These are phyloP conservation scores for Phytomonas francai DNA, from an alignment of 208 protist species.

Conservation along the genomic window DNA sequence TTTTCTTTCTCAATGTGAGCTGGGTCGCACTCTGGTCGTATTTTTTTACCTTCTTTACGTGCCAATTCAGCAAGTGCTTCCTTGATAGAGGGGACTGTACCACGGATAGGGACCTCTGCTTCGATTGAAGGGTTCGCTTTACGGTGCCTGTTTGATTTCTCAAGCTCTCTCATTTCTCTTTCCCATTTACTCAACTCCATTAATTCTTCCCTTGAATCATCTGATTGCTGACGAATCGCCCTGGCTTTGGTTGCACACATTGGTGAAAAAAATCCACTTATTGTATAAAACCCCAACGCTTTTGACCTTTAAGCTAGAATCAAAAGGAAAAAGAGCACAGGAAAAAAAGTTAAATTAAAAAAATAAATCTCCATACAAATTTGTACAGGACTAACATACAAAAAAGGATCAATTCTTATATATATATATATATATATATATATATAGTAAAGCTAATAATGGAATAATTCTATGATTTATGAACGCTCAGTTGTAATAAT, in stretches of 20 bases:
- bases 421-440: slow-evolving; percentile 1
- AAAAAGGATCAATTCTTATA: neutral
- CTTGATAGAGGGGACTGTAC: slow-evolving; percentile 83
- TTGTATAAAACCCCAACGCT: neutral
- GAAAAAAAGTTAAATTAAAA: neutral
- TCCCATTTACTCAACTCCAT: slow-evolving; percentile 81
- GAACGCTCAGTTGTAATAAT: neutral
- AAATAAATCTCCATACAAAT: neutral
- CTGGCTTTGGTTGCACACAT: slow-evolving; percentile 40
- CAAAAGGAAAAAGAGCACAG: slow-evolving; percentile 7
- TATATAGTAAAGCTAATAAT: slow-evolving; percentile 6
- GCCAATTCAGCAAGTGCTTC: slow-evolving; percentile 38
- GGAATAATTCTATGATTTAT: neutral
- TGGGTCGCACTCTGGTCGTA: slow-evolving; percentile 27
- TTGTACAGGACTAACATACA: slow-evolving; percentile 1
- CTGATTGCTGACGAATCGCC: slow-evolving; percentile 73
- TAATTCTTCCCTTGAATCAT: slow-evolving; percentile 82
- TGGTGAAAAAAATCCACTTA: neutral
- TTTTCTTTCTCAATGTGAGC: slow-evolving; percentile 63
- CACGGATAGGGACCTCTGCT: slow-evolving; percentile 46
- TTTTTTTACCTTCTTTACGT: slow-evolving; percentile 17
- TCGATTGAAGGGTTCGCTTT: slow-evolving; percentile 18
- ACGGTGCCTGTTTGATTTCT: slow-evolving; percentile 28
- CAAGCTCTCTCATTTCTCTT: slow-evolving; percentile 36
- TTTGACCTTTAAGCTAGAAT: neutral